Conservation (phyloP, 1,284 basidiomycete genomes). For the Crepidotus sp. region DNA sequence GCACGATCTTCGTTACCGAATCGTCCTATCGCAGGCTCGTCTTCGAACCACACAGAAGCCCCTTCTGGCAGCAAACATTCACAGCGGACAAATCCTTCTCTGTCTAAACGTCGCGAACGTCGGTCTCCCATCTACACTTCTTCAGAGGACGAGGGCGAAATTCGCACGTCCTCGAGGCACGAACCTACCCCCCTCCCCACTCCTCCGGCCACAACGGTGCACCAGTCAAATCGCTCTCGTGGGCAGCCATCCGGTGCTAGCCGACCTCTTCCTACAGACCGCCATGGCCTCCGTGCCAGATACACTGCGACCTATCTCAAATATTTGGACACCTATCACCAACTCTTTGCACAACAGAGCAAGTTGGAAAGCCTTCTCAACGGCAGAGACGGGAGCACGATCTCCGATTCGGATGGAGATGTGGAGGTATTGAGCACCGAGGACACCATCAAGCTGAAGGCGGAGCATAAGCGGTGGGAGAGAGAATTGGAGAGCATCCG, state of each 20-base stretch:
- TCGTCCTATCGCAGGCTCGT: slow-evolving; percentile 20
- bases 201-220: slow-evolving; percentile 21
- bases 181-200: slow-evolving; percentile 14
- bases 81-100: slow-evolving; percentile 24
- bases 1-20: slow-evolving; percentile 21
- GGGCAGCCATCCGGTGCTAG: slow-evolving; percentile 21
- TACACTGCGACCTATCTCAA: slow-evolving; percentile 43
- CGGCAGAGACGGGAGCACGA: slow-evolving; percentile 26
- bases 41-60: slow-evolving; percentile 5
- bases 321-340: slow-evolving; percentile 40
- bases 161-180: slow-evolving; percentile 17
- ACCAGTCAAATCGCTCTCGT: slow-evolving; percentile 19
- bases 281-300: slow-evolving; percentile 37
- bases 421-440: slow-evolving; percentile 45
- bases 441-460: slow-evolving; percentile 37
- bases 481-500: slow-evolving; percentile 42
- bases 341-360: slow-evolving; percentile 38
- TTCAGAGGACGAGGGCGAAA: slow-evolving; percentile 46
- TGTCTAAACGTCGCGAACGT: slow-evolving; percentile 15
- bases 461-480: slow-evolving; percentile 33
- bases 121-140: slow-evolving; percentile 50
- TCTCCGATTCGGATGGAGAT: slow-evolving; percentile 39
- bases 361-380: slow-evolving; percentile 38
- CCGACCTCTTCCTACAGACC: slow-evolving; percentile 38
- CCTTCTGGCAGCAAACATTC: slow-evolving; percentile 7